Evolutionary conservation across 768 basidiomycete genomes (phyloP), one percentile per base, ranked within the genome.

Genomic region (Gyrodon lividus): DNA sequence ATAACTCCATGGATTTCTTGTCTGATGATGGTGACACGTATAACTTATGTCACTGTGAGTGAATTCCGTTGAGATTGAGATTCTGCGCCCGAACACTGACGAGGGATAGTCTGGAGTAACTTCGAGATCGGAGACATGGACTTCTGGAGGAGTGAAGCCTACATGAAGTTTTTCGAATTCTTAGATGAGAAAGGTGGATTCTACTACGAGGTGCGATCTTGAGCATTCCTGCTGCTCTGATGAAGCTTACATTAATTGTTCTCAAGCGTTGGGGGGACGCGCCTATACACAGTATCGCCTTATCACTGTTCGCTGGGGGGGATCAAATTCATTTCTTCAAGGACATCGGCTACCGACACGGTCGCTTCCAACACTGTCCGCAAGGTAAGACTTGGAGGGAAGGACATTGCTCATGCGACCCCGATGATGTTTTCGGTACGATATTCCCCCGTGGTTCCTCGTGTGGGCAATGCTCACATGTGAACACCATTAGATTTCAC

Each of bases 261-360:
- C 19, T 43, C 9, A 56, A 91, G 82, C 84, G 92, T 30, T 93
- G 92, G 92, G 96, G 96, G 43, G 95, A 97, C 72, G 96, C 96
- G n/a, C 84, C 84, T 9, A 82, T 93, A 6, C 91, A 93, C 63
- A 89, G 86, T 48, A 93, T 98, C 51, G 96, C 89, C 31, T 93
- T 88, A 1, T 87, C 95, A 0, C 74, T 98, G 8, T 90, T 98
- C 58, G 87, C 92, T 0, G 79, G 78, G 65, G 93, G 90, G 65
- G 87, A 92, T 14, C 89, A 92, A 69, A 84, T 98, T 38, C 91
- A 97, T 68, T 98, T 92, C 74, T 98, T 98, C 77, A 81, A 87
- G 57, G 93, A 98, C 63, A 91, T 98, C 45, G 95, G 86, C 4
- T 98, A 97, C 66, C 79, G 85, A 30, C 94, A 98, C 61, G 86